Conservation (phyloP, 306 rosid species). For the Astragalus membranaceus region DNA sequence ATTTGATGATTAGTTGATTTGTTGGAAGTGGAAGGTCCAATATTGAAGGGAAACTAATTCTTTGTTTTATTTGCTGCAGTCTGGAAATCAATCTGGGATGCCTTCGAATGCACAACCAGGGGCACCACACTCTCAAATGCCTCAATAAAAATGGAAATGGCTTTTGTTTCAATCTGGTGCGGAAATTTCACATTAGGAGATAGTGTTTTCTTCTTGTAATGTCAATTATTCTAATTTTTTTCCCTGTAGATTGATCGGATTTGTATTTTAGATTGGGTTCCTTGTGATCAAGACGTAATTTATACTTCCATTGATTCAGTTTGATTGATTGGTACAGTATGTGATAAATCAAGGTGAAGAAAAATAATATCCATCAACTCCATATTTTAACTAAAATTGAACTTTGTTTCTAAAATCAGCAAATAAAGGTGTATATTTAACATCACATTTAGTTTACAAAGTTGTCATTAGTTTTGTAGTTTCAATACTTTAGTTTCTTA, state of each 20-base stretch:
- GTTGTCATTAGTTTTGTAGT: no score
- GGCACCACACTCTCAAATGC: constrained; percentile 47
- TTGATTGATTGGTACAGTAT: neutral
- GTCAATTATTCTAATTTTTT: neutral
- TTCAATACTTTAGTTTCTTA: no score
- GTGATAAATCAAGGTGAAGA: neutral
- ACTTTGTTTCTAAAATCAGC: no score
- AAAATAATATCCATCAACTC: neutral
- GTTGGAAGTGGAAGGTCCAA: neutral
- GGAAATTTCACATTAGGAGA: neutral
- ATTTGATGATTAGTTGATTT: neutral
- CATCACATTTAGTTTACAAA: no score
- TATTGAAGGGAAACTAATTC: neutral
- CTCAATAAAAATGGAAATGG: constrained; percentile 40
- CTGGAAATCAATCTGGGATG: constrained; percentile 75
- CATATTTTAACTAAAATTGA: neutral
- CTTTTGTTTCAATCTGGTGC: constrained; percentile 4
- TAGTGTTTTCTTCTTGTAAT: neutral
- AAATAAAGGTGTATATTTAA: no score
- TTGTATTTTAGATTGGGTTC: neutral
- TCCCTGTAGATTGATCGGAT: neutral
- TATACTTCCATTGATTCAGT: neutral
- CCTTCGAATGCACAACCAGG: constrained; percentile 56
- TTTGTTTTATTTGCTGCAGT: constrained; percentile 35
- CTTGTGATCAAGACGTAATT: neutral